Evolutionary conservation across 495 filamentous ascomycete genomes (phyloP).

Genomic region (Aspergillus campestris): DNA sequence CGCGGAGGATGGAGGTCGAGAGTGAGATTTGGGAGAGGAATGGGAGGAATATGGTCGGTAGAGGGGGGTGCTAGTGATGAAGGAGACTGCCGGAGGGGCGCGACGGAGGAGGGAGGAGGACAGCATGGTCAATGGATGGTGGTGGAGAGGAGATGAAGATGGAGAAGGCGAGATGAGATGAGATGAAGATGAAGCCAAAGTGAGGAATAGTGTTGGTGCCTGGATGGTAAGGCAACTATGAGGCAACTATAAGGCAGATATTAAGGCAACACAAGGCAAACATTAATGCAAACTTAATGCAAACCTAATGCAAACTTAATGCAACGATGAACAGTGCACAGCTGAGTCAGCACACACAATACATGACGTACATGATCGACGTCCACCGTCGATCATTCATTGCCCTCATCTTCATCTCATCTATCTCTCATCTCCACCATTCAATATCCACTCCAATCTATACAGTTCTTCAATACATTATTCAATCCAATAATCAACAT

Average conservation of each 20-base stretch:
- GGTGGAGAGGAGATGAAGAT: not conserved
- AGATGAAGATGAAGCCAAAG: conserved; percentile 1
- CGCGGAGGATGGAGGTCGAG: conserved; percentile 14
- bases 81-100: not conserved
- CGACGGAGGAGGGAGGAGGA: not conserved
- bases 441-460: not conserved
- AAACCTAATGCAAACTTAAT: too few relatives aligned
- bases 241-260: conserved; percentile 5
- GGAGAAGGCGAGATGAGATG: not conserved
- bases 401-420: not conserved
- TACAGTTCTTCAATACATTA: too few relatives aligned
- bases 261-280: conserved; percentile 1
- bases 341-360: too few relatives aligned
- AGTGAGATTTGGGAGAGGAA: conserved; percentile 13
- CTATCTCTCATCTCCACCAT: too few relatives aligned
- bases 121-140: conserved; percentile 3
- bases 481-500: not conserved
- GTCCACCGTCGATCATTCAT: too few relatives aligned
- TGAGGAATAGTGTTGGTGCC: not conserved
- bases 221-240: not conserved
- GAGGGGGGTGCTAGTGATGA: not conserved
- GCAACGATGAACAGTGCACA: too few relatives aligned
- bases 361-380: too few relatives aligned
- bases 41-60: not conserved
- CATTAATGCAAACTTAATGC: too few relatives aligned